Conservation (phyloP, 164 flowering plant species). For the Magnolia kwangsiensis region DNA sequence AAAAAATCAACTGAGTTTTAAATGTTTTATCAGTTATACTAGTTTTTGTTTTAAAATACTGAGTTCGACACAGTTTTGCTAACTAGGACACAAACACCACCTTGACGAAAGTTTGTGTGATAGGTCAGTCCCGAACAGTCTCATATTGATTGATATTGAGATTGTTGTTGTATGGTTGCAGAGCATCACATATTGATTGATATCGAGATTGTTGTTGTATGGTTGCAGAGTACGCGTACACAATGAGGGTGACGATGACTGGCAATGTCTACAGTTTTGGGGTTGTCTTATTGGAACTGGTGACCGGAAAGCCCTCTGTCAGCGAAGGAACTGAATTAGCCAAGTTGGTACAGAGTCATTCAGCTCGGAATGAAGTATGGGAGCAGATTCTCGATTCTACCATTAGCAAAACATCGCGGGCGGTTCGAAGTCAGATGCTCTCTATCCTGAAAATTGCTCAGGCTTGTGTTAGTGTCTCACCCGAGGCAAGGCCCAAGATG, state of each 20-base stretch:
- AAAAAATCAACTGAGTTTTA: too few relatives aligned
- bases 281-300: conserved; percentile 58
- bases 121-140: background rate
- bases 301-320: conserved; percentile 66
- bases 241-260: conserved; percentile 70
- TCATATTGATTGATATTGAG: background rate
- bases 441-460: conserved; percentile 59
- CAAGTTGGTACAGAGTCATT: conserved; percentile 47
- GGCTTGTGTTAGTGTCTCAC: conserved; percentile 51
- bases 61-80: too few relatives aligned
- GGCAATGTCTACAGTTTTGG: conserved; percentile 86
- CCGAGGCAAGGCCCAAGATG: conserved; percentile 69
- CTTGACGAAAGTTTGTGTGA: background rate
- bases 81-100: background rate
- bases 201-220: background rate
- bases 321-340: conserved; percentile 62
- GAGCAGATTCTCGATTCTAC: conserved; percentile 56
- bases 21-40: too few relatives aligned
- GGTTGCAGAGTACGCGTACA: conserved; percentile 76
- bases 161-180: conserved; percentile 21
- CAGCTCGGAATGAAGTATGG: conserved; percentile 34
- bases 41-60: too few relatives aligned
- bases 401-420: conserved; percentile 25
- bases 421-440: conserved; percentile 56
- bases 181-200: conserved; percentile 33